Evolutionary conservation across 2,329 filamentous ascomycete species (phyloP).

Genomic region (Colletotrichum sidae): DNA sequence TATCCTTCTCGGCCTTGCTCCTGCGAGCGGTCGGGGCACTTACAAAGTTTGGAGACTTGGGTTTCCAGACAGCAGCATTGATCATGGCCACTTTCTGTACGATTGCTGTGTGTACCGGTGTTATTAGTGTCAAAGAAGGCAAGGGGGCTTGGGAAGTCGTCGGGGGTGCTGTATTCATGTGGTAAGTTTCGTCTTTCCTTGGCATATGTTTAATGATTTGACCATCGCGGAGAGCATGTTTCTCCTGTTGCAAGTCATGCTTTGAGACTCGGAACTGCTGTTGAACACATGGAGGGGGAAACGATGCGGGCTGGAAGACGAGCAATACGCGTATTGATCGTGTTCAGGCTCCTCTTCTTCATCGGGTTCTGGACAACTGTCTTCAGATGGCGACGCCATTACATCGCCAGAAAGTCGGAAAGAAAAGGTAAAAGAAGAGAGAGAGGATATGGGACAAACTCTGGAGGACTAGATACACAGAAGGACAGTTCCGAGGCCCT

Average conservation of each 20-base stretch:
- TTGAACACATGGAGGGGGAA: background rate
- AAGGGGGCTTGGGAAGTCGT: background rate
- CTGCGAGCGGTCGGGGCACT: conserved; percentile 16
- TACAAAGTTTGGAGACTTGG: conserved; percentile 15
- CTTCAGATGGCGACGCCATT: conserved; percentile 14
- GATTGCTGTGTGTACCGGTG: conserved; percentile 14
- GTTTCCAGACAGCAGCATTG: conserved; percentile 23
- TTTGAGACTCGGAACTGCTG: background rate
- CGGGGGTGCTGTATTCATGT: conserved; percentile 12
- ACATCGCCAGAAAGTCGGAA: background rate
- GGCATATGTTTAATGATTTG: no score
- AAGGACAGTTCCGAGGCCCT: background rate
- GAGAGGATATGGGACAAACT: conserved; percentile 30
- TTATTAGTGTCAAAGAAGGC: background rate
- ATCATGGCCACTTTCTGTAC: conserved; percentile 23
- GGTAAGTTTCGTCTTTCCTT: conserved; percentile 8
- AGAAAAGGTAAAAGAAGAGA: conserved; percentile 16
- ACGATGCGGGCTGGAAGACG: no score
- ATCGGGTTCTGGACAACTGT: conserved; percentile 29
- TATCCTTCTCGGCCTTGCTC: conserved; percentile 75
- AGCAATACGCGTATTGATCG: no score
- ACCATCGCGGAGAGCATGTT: no score
- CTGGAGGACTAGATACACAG: background rate
- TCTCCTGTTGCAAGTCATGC: background rate
- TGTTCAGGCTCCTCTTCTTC: conserved; percentile 25